A percentile compares a stretch with the other conserved stretches of the same genome.
These are phyloP conservation scores for Kentomonas sorsogonicus DNA, from an alignment of 208 protist genomes.

Conservation along the genomic window DNA sequence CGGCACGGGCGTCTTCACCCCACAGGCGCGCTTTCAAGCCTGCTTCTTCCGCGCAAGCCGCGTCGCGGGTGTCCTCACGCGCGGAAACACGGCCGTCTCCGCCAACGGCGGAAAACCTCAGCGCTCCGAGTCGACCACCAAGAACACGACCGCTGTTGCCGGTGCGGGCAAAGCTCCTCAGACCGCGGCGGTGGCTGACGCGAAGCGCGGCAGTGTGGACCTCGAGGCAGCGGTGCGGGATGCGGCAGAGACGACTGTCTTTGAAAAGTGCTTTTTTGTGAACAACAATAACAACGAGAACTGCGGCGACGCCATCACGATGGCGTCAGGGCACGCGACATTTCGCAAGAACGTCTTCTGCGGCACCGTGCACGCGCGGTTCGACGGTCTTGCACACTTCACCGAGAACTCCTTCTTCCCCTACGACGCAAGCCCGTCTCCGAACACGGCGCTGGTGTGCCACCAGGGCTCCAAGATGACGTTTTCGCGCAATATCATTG, in stretches of 20 bases:
- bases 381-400: slow-evolving; percentile 37
- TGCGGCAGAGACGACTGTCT: slow-evolving; percentile 21
- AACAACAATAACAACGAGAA: slow-evolving; percentile 32
- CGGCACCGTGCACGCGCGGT: slow-evolving; percentile 61
- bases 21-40: slow-evolving; percentile 1
- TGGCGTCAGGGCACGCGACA: slow-evolving; percentile 38
- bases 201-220: neutral
- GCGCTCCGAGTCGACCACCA: neutral
- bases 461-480: slow-evolving; percentile 44
- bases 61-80: slow-evolving; percentile 54
- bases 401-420: slow-evolving; percentile 46
- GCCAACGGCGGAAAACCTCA: neutral
- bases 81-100: slow-evolving; percentile 9
- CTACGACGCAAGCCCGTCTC: neutral
- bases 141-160: neutral
- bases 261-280: slow-evolving; percentile 59
- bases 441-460: slow-evolving; percentile 22
- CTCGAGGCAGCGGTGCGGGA: neutral
- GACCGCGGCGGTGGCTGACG: neutral
- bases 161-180: too few species aligned
- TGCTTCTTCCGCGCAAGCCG: slow-evolving; percentile 28
- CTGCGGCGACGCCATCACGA: slow-evolving; percentile 56
- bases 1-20: neutral
- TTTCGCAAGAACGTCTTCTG: slow-evolving; percentile 64
- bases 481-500: slow-evolving; percentile 45